Base-by-base conservation (phyloP, 1,139 yeast genomes). In the Meyerozyma athensensis region DNA sequence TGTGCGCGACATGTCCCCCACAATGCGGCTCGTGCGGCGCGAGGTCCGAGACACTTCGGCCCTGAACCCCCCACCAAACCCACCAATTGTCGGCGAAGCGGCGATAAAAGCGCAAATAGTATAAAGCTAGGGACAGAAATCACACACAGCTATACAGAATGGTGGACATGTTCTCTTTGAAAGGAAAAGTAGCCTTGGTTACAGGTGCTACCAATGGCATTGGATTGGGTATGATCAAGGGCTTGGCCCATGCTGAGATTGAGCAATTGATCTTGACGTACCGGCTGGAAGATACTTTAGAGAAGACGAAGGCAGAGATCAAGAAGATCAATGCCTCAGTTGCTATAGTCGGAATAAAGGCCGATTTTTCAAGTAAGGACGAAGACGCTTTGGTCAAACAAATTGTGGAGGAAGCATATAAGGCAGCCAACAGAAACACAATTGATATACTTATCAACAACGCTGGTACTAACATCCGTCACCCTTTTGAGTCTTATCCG, bases 371-470 rank as follows among this genome's bases (percentile, higher is more conserved):
- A 5, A 41, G 43, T 6, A 48, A 45, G 13, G 46, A 46, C 26
- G 57, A 53, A 26, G 46, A 46, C 37, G 49, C 34, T 24, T 39
- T 42, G 36, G 52, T 37, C 13, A 36, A 26, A 12, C 35, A 18
- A 12, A 43, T 49, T 26, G 40, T 24, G 13, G 36, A 35, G 9
- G 36, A 38, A 20, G 33, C 40, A 3, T 38, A 38, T 18, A 33
- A 32, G 24, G 16, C 26, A 21, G 28, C 41, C 5, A 19, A 19
- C 12, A 56, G 54, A 26, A 67, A 61, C 1, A 50, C 56, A 24
- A 63, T 76, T 40, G 78, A 76, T 48, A 66, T 76, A 10, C 62
- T 79, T 56, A 53, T 77, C 45, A 77, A 76, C 49, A 74, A 77
- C 48, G 82, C 81, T 6, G 83, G 83, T 8, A 68, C 75, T 40